Evolutionary conservation across 805 yeast species (phyloP), one percentile per base, ranked within the genome.

Genomic region (Yarrowia sp.): DNA sequence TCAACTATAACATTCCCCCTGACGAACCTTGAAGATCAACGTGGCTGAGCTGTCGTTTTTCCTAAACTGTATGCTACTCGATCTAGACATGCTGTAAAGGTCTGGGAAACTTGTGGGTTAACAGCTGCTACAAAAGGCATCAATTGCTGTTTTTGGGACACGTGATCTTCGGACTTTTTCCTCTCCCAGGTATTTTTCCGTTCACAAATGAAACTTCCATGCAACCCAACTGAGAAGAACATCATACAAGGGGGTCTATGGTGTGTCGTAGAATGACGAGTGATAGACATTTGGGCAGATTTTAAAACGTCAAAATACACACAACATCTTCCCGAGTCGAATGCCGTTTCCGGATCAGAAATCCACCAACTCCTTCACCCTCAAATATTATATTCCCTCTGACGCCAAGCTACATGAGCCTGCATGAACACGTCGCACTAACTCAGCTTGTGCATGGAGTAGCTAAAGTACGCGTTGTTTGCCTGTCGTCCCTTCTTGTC

Each of bases 391-490:
- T 28, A n/a, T n/a, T 10, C 28, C 16, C 19, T 10, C 2, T 12
- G 19, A 2, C 14, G 40, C 8, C 19, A 17, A n/a, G 19, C 19
- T 19, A n/a, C 36, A 33, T 12, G 19, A 3, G 11, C 32, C 5
- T 52, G 44, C 61, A 36, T 52, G 61, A 30, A 52, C 61, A 52
- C 61, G 61, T 52, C 61, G 56, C 40, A 21, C 41, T 22, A 41
- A 40, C 52, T 48, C 30, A 14, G n/a, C n/a, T 16, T 5, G 24
- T 46, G 36, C 36, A 46, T 17, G 17, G 14, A 9, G 5, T 16
- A 56, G 44, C 14, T 28, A 56, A 40, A n/a, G 19, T 40, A 58
- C 59, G 32, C 63, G 63, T 28, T 19, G 4, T 10, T 12, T 21
- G 19, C 16, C 21, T 19, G 4, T 41, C 36, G 14, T 28, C 32